These are phyloP conservation scores for Bisporella sp. DNA, from an alignment of 2,329 filamentous ascomycete species.

Conservation along the genomic window DNA sequence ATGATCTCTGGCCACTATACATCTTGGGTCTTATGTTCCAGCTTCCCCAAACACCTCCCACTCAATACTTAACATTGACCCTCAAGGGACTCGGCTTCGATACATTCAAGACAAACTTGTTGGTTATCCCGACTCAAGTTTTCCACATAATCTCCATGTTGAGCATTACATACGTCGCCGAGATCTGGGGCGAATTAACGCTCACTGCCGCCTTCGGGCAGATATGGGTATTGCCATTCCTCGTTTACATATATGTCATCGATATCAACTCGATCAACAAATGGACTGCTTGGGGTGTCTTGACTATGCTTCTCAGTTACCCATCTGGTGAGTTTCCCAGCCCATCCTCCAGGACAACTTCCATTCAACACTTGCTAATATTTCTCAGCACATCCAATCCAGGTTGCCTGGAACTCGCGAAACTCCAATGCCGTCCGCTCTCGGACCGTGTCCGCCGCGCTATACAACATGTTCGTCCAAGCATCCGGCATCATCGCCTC, in stretches of 20 bases:
- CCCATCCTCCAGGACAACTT: not conserved
- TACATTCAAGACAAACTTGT: conserved; percentile 38
- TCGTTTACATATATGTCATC: conserved; percentile 21
- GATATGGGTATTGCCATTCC: conserved; percentile 34
- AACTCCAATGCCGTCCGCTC: conserved; percentile 57
- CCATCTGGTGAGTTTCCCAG: not conserved
- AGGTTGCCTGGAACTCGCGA: conserved; percentile 41
- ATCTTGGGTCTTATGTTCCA: conserved; percentile 27
- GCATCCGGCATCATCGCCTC: conserved; percentile 29
- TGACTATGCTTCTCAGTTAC: conserved; percentile 6
- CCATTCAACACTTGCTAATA: not conserved
- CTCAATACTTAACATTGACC: conserved; percentile 18
- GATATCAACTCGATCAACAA: conserved; percentile 12
- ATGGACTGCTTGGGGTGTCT: conserved; percentile 10
- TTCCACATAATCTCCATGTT: conserved; percentile 31
- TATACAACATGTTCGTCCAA: conserved; percentile 52
- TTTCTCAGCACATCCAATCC: conserved; percentile 36
- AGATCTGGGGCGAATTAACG: conserved; percentile 31
- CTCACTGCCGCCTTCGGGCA: conserved; percentile 26
- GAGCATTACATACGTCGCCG: conserved; percentile 40
- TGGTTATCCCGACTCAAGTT: conserved; percentile 37
- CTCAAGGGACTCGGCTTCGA: conserved; percentile 19
- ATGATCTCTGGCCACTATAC: conserved; percentile 46
- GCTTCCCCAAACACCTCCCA: conserved; percentile 15
- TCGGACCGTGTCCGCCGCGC: conserved; percentile 52